phyloP scores from a whole-genome alignment of 2,329 filamentous ascomycete species.

The Pseudopyricularia cyperi region DNA sequence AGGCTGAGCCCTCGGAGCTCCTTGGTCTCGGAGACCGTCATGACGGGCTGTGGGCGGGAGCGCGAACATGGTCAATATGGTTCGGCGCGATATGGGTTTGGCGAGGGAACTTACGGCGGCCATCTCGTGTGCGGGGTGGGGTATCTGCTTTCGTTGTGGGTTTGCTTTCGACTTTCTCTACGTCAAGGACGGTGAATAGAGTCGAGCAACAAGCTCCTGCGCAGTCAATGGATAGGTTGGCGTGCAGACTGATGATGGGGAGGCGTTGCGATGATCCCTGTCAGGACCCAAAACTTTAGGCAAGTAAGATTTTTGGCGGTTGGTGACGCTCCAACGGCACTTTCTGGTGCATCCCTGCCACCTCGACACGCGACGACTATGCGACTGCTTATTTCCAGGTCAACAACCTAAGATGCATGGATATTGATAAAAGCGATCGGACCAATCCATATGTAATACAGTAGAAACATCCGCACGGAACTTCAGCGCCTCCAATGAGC shows the following conservation, averaged over 20 bases:
- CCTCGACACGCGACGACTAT: neutral
- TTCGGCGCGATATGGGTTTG: neutral
- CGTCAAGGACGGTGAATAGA: neutral
- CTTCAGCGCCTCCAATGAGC: no score
- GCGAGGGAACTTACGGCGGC: conserved; percentile 6
- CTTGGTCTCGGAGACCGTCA: conserved; percentile 86
- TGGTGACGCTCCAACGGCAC: neutral
- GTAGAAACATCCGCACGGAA: no score
- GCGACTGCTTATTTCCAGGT: no score
- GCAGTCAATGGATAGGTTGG: neutral
- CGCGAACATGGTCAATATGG: conserved; percentile 1
- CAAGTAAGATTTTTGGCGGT: neutral
- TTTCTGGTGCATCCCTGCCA: neutral
- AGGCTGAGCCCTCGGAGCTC: conserved; percentile 94
- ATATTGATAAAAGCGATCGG: no score
- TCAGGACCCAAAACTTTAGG: neutral
- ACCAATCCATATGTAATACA: no score
- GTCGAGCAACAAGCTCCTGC: neutral
- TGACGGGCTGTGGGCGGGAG: conserved; percentile 32
- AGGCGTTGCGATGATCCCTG: neutral
- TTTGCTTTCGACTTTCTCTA: neutral
- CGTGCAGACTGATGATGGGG: neutral
- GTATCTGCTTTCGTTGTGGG: neutral
- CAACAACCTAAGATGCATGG: no score
- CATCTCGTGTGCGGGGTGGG: conserved; percentile 4